Evolutionary conservation across 345 rosid species (phyloP), one percentile per base, ranked within the genome.

Genomic region (Acer negundo): DNA sequence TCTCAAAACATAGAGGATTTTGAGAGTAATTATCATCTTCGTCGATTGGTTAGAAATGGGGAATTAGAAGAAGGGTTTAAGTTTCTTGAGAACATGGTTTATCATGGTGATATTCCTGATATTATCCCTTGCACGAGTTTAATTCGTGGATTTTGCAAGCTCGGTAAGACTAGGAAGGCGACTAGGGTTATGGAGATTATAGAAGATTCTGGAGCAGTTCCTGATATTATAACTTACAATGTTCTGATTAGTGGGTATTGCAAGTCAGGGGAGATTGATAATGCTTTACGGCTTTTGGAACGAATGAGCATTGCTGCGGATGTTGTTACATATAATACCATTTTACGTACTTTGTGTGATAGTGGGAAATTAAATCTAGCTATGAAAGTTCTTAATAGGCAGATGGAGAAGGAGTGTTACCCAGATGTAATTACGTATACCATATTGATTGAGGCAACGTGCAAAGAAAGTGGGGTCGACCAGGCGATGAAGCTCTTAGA

Each of bases 401-500:
- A 87, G 82, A 76, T 90, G 73, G 81, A 84, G 83, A 87, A 86
- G 72, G 91, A 85, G 24, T 92, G 97, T 72, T 86, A 87, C 79
- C 97, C 96, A 0, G 96, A 95, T 84, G 94, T 89, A 35, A 84
- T 89, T 44, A 92, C 97, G 1, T 95, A 91, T 75, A 93, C 97
- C 15, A 93, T 92, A 77, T 78, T 95, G 82, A 92, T 95, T 10
- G 92, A 92, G 85, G 98, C 93, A 22, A 92, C 97, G 72, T 95
- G 97, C 75, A 87, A 80, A 80, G 96, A 93, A 81, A 84, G 85
- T 55, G 98, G 98, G 74, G 94, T 95, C 70, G 87, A 55, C 2
- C 92, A 92, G 79, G 98, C 96, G 28, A 90, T 93, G 99, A 89
- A 91, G 93, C 92, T 95, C 76, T 58, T 93, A 5, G 97, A 95